phyloP scores from a whole-genome alignment of 208 protist genomes.

The Leishmania guyanensis region DNA sequence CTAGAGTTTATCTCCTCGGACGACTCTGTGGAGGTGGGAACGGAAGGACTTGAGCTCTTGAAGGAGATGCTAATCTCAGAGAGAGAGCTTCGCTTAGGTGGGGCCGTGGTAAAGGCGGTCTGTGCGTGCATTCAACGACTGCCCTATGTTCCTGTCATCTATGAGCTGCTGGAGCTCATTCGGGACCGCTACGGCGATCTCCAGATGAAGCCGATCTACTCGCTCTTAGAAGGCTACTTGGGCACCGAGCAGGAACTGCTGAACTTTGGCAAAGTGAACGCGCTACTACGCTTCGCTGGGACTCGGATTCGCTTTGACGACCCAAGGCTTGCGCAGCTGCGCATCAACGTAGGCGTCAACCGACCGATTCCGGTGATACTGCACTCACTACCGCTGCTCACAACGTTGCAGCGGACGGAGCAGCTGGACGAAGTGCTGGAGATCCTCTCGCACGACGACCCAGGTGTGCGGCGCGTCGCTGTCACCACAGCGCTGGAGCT shows the following conservation, averaged over 20 bases:
- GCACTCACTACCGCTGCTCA: conserved; percentile 69
- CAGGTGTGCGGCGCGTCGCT: conserved; percentile 59
- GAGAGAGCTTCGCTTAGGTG: conserved; percentile 21
- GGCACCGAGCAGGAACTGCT: conserved; percentile 50
- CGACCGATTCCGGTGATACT: conserved; percentile 53
- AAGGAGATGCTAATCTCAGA: conserved; percentile 31
- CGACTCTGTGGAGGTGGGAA: conserved; percentile 40
- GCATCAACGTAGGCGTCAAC: conserved; percentile 46
- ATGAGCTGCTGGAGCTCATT: conserved; percentile 61
- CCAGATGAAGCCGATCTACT: conserved; percentile 49
- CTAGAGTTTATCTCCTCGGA: conserved; percentile 29
- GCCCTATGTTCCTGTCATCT: conserved; percentile 53
- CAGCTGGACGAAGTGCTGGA: conserved; percentile 72
- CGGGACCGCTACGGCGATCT: conserved; percentile 56
- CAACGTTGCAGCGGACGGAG: conserved; percentile 68
- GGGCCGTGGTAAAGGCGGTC: conserved; percentile 35
- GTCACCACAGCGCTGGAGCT: conserved; percentile 63
- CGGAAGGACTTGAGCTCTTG: conserved; percentile 32
- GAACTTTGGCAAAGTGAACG: conserved; percentile 77
- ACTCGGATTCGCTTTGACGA: conserved; percentile 36
- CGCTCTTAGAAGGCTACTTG: conserved; percentile 61
- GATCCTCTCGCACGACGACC: conserved; percentile 78
- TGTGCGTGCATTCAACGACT: conserved; percentile 50
- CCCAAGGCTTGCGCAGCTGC: conserved; percentile 42
- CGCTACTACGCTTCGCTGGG: conserved; percentile 68